phyloP scores from a whole-genome alignment of 108 stramenopile species.

The Thalassiosira profunda region DNA sequence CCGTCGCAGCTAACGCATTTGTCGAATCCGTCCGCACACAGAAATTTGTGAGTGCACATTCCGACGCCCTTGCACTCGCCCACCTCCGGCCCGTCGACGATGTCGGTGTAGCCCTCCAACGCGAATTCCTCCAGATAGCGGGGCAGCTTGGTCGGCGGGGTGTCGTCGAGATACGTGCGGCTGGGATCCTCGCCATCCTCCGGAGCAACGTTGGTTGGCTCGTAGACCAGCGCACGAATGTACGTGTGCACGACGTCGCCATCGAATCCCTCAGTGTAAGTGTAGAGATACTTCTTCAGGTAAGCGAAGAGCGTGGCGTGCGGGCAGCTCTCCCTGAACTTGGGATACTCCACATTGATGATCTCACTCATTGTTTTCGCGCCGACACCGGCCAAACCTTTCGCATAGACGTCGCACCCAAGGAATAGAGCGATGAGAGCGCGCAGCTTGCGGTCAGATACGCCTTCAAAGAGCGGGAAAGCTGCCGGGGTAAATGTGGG shows the following conservation, averaged over 20 bases:
- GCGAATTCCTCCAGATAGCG: constrained; percentile 12
- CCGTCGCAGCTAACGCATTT: background rate
- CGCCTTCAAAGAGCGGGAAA: too few species aligned
- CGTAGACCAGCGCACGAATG: background rate
- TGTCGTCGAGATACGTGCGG: background rate
- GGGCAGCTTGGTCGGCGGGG: background rate
- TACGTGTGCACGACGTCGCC: background rate
- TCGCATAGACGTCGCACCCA: constrained; percentile 24
- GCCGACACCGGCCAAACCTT: constrained; percentile 9
- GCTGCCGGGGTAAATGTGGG: background rate
- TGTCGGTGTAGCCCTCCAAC: background rate
- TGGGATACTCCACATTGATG: background rate
- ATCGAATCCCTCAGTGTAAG: background rate
- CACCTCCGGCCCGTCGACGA: constrained; percentile 6
- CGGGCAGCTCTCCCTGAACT: background rate
- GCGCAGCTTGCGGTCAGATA: background rate
- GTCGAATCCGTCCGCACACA: background rate
- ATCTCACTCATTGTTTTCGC: background rate
- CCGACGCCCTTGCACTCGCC: background rate
- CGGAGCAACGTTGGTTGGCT: constrained; percentile 1
- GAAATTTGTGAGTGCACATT: background rate
- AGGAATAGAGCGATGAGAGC: constrained; percentile 12
- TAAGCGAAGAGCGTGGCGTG: constrained; percentile 3
- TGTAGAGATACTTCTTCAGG: constrained; percentile 13
- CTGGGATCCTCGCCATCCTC: background rate